Evolutionary conservation across 2,329 filamentous ascomycete genomes (phyloP), one percentile per base, ranked within the genome.

Genomic region (Fusarium chuoi): DNA sequence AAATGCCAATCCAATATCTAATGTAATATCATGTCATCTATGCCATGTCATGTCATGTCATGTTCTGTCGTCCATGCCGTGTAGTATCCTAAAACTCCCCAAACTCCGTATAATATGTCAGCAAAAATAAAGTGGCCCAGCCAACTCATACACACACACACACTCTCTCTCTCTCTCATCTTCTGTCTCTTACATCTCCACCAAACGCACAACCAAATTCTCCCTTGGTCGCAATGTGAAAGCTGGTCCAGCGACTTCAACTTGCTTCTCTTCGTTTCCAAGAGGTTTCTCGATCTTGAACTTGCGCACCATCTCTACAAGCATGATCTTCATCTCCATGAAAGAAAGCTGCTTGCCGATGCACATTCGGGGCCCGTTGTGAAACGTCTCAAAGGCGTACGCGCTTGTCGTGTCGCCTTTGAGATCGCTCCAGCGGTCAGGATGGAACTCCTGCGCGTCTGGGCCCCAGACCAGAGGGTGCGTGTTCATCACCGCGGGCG

Each of bases 381-480:
- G 76, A 63, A 85, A 85, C 1, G 81, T 78, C 42, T 80, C 77
- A 44, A 83, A 82, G 0, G 83, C 79, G 48, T 80, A 81, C 1
- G 79, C 73, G 49, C 72, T 78, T 13, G 75, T 57, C 8, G 77
- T 77, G 22, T 65, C 67, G 7, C 78, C 79, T 7, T 56, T 44
- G 9, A 77, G 74, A 5, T 70, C 44, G 36, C 79, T 77, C 84
- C 84, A 85, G 30, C 84, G 81, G 48, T 82, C 79, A 3, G 84
- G 84, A 30, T 82, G 74, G 65, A 84, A 83, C 36, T 68, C 67
- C 13, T 78, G 76, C 4, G 78, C 81, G 17, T 81, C 76, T 3
- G 75, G 70, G 11, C 83, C 84, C 84, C 84, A 85, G 52, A 85
- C 77, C 1, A 64, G 55, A 2, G 80, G 80, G 68, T 82, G 81